Conservation (phyloP, 2,329 filamentous ascomycete genomes). For the Sclerotinia spermophila region DNA sequence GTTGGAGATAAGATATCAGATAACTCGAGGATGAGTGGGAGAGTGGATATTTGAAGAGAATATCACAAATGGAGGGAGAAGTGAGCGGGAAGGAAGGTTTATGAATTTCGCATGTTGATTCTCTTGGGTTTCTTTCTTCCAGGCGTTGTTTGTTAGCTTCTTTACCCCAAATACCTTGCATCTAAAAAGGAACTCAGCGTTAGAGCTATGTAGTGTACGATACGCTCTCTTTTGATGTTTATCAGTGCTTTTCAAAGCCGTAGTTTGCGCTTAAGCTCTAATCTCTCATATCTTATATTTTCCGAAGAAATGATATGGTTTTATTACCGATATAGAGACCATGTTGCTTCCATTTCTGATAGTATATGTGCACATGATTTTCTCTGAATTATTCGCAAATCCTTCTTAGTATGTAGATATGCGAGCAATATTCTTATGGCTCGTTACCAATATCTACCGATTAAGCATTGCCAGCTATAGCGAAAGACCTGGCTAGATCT, state of each 20-base stretch:
- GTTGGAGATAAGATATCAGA: not conserved
- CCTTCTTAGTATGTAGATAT: not conserved
- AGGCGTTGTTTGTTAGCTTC: not conserved
- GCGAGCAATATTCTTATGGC: not conserved
- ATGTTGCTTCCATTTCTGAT: not conserved
- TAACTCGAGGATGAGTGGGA: not conserved
- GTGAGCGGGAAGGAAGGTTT: not conserved
- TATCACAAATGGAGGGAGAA: not conserved
- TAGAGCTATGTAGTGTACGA: not conserved
- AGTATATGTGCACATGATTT: not conserved
- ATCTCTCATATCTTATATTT: rapidly evolving
- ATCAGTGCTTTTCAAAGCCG: not conserved
- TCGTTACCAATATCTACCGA: not conserved
- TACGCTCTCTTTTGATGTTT: not conserved
- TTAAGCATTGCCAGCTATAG: not conserved
- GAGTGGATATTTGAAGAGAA: not conserved
- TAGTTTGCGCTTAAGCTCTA: not conserved
- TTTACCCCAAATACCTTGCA: too few species aligned
- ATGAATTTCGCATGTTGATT: slow-evolving; percentile 2
- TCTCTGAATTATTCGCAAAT: rapidly evolving
- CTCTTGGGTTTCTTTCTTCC: not conserved
- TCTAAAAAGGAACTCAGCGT: not conserved
- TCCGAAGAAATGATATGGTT: not conserved
- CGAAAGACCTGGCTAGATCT: not conserved
- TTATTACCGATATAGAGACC: not conserved